These are phyloP conservation scores for Colletotrichum trifolii DNA, from an alignment of 2,329 filamentous ascomycete genomes.

Conservation along the genomic window DNA sequence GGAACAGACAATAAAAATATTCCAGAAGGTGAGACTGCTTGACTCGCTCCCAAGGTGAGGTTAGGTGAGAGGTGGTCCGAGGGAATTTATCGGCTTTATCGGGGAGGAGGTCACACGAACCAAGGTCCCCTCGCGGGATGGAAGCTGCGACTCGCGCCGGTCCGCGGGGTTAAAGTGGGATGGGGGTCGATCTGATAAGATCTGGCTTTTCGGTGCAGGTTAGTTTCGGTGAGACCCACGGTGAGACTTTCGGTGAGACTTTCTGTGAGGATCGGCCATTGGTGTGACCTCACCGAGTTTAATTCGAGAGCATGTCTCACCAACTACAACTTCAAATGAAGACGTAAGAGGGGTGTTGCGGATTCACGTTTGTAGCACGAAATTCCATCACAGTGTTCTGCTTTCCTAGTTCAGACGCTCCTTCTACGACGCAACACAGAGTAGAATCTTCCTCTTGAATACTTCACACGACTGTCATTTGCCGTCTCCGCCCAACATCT, in stretches of 20 bases:
- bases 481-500: too few species aligned
- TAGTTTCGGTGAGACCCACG: neutral
- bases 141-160: slow-evolving; percentile 1
- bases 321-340: too few species aligned
- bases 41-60: neutral
- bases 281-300: neutral
- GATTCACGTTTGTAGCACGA: too few species aligned
- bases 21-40: too few species aligned
- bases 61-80: slow-evolving; percentile 5
- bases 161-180: slow-evolving; percentile 33
- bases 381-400: too few species aligned
- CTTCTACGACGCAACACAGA: too few species aligned
- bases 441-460: too few species aligned
- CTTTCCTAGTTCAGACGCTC: too few species aligned
- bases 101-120: neutral
- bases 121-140: neutral
- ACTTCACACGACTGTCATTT: too few species aligned
- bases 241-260: neutral
- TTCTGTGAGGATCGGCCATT: neutral
- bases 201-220: slow-evolving; percentile 2
- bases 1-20: neutral
- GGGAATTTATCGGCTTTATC: slow-evolving; percentile 14
- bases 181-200: slow-evolving; percentile 29
- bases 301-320: neutral
- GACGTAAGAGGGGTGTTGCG: too few species aligned